Evolutionary conservation across 345 rosid genomes (phyloP), one percentile per base, ranked within the genome.

Genomic region (Noccaea caerulescens): DNA sequence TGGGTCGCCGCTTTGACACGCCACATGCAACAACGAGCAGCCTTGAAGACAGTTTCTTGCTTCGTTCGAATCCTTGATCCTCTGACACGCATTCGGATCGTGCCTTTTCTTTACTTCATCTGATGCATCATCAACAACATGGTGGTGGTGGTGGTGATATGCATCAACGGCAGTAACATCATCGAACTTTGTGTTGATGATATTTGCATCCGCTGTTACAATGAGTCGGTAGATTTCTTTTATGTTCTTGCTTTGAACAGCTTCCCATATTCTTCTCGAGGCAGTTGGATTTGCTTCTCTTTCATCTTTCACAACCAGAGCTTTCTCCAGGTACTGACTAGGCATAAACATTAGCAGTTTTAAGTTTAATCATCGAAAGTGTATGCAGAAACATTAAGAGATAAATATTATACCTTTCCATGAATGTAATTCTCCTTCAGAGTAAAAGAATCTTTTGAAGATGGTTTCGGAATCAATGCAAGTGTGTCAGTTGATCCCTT

Each of bases 21-120:
- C 95, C 73, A 92, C 79, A 72, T 92, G 98, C 80, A 92, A 79
- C 63, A 92, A 42, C 3, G 93, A 86, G 72, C 93, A 85, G 55
- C 96, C 96, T 69, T 87, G 91, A 68, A 88, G 87, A 77, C 93
- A 89, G 58, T 57, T 86, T 69, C 82, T 83, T 7, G 85, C 78
- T 51, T 85, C 89, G 18, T 79, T 76, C 13, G 87, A 79, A 69
- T 84, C 84, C 44, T 69, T 81, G 74, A 85, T 83, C 79, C 82
- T 86, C 77, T 76, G 80, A 79, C 92, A 92, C 66, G 60, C 53
- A 45, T 77, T 73, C 68, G 92, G 96, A 80, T 85, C 86, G 34
- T 73, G 65, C 36, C 55, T 67, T 73, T 78, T 80, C 59, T 10
- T 68, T 46, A 72, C 82, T 12, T 38, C 63, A 25, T 71, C 44